Evolutionary conservation across 805 yeast species (phyloP).

Genomic region (Debaryomyces prosopidis): DNA sequence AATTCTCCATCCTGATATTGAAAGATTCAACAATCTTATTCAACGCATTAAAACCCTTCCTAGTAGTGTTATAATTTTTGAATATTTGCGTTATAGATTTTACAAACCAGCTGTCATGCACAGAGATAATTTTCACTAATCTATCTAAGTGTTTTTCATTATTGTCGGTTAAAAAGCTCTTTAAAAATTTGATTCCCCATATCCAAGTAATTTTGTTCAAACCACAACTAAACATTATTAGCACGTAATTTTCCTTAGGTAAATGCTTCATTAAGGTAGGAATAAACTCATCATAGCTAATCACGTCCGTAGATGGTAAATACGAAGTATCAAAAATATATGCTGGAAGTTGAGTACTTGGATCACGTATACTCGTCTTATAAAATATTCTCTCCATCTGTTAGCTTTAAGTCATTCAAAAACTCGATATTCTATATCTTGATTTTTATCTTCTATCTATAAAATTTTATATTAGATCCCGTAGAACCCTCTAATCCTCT

Average conservation of each 20-base stretch:
- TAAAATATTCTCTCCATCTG: slow-evolving; percentile 50
- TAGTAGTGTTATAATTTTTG: slow-evolving; percentile 53
- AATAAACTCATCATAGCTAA: slow-evolving; percentile 51
- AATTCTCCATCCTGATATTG: slow-evolving; percentile 9
- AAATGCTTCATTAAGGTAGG: slow-evolving; percentile 54
- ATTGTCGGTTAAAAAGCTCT: slow-evolving; percentile 51
- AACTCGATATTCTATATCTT: too few relatives aligned
- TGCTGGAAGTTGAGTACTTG: slow-evolving; percentile 65
- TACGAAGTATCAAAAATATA: slow-evolving; percentile 83
- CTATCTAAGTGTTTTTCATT: slow-evolving; percentile 46
- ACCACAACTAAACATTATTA: slow-evolving; percentile 83
- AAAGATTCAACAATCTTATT: slow-evolving; percentile 28
- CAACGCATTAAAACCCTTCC: slow-evolving; percentile 25
- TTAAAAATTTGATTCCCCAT: slow-evolving; percentile 60
- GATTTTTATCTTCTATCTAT: too few relatives aligned
- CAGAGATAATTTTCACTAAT: slow-evolving; percentile 66
- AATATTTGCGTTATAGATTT: slow-evolving; percentile 74
- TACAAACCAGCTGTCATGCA: slow-evolving; percentile 90
- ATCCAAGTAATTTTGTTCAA: slow-evolving; percentile 66
- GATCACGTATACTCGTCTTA: slow-evolving; percentile 63
- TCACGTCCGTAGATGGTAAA: slow-evolving; percentile 59
- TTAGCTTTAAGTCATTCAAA: background rate
- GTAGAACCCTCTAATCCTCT: too few relatives aligned
- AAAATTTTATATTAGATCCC: too few relatives aligned
- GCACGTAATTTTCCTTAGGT: slow-evolving; percentile 63